Evolutionary conservation across 1,284 basidiomycete genomes (phyloP), one percentile per base, ranked within the genome.

Genomic region (Porogramme epimiltina): DNA sequence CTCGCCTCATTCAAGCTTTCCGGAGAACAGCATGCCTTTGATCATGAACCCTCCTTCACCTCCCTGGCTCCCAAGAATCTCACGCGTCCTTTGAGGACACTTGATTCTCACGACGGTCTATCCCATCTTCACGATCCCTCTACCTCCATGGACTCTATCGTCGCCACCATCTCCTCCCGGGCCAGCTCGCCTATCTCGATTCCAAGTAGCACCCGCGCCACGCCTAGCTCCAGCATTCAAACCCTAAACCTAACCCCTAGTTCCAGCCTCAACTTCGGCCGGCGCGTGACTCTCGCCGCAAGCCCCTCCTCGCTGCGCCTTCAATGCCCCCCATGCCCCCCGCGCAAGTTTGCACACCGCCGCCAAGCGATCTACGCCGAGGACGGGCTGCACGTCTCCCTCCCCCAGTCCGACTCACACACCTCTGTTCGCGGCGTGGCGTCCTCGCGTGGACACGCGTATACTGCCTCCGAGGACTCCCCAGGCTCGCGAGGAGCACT

Each of bases 321-420:
- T n/a, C n/a, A n/a, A n/a, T n/a, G n/a, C 37, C 42, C 43, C 24
- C 16, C 51, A 24, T 23, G 22, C 22, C 1, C 33, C 20, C 34
- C 45, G 2, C 58, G 55, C 40, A 54, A 52, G 31, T 57, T 57
- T 41, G 58, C 58, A 4, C 43, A 49, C 37, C 40, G 55, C 2
- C 47, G 58, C 5, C 58, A 60, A 23, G 58, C 58, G 8, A 58
- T 60, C 31, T 60, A 60, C 24, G 58, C 58, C 10, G 55, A 60
- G 42, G 49, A 45, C 31, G 55, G 55, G 11, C 47, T 60, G 45
- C 48, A 58, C 25, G 49, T 60, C 37, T 49, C 56, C 42, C 45
- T 50, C 9, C 58, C 58, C 36, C 52, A 52, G 16, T 52, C 52
- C 19, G 50, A 52, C 38, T 54, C 54, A 16, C 43, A 50, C 20